Conservation (phyloP, 768 basidiomycete genomes). For the Tricholoma flavovirens region DNA sequence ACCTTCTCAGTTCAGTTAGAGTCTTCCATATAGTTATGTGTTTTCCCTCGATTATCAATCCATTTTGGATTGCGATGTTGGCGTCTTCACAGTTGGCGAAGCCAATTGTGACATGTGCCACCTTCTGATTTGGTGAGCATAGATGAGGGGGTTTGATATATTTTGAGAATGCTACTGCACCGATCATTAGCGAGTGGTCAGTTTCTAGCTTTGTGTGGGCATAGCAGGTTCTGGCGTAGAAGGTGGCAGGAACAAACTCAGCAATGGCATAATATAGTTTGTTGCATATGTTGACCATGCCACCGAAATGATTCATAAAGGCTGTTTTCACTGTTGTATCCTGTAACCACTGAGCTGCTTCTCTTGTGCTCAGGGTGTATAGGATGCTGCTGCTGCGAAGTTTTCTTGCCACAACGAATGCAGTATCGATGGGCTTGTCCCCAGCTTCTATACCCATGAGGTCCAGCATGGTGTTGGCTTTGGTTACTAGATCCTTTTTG, state of each 20-base stretch:
- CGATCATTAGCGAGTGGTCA: constrained; percentile 4
- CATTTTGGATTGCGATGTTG: constrained; percentile 15
- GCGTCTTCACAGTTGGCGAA: constrained; percentile 14
- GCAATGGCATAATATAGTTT: constrained; percentile 9
- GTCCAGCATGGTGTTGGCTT: not conserved
- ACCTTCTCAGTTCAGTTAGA: constrained; percentile 13
- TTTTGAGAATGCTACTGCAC: constrained; percentile 7
- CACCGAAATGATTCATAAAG: not conserved
- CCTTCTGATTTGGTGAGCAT: constrained; percentile 12
- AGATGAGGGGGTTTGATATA: no score
- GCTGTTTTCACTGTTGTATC: not conserved
- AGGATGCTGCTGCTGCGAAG: not conserved
- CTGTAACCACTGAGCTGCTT: not conserved
- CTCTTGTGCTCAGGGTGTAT: not conserved
- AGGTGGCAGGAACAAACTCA: constrained; percentile 17
- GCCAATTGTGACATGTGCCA: constrained; percentile 18
- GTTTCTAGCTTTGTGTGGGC: constrained; percentile 9
- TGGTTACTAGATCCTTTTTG: not conserved
- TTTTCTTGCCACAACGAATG: not conserved
- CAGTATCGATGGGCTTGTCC: not conserved
- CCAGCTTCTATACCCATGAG: not conserved
- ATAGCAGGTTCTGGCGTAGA: constrained; percentile 2
- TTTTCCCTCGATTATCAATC: constrained; percentile 12
- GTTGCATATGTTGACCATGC: constrained; percentile 1
- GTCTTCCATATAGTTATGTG: constrained; percentile 9